phyloP scores from a whole-genome alignment of 2,329 filamentous ascomycete genomes.

The Fusarium cicatricum region DNA sequence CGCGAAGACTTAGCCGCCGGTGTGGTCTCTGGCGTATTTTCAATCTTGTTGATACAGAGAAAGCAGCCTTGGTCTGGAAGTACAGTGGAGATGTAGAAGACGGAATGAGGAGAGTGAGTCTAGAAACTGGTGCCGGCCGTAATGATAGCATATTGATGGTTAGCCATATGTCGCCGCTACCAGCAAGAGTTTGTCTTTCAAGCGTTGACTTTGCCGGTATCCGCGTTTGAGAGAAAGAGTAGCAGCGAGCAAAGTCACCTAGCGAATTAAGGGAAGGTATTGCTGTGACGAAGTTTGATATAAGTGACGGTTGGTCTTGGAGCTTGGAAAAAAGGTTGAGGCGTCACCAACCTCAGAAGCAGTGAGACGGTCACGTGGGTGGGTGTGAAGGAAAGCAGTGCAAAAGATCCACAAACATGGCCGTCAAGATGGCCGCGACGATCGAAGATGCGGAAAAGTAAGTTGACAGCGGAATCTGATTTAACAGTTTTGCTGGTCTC shows the following conservation, averaged over 20 bases:
- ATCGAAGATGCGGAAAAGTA: no score
- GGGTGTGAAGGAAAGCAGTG: no score
- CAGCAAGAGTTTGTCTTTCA: no score
- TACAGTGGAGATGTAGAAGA: neutral
- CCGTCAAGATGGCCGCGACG: neutral
- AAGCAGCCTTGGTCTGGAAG: neutral
- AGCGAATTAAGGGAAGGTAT: neutral
- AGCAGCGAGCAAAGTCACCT: no score
- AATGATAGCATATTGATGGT: no score
- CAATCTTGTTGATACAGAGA: slow-evolving; percentile 1
- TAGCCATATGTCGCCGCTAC: no score
- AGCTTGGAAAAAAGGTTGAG: neutral
- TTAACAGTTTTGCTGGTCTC: no score
- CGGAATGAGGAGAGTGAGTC: neutral
- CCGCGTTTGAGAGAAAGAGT: no score
- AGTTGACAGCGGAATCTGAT: no score
- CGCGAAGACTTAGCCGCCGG: slow-evolving; percentile 1
- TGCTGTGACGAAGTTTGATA: neutral
- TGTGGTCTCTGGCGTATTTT: slow-evolving; percentile 17
- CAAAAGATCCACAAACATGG: neutral
- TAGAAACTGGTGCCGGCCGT: no score
- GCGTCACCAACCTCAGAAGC: neutral
- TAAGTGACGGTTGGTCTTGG: neutral
- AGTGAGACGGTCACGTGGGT: neutral
- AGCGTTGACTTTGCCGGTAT: no score